Percentiles rank a stretch among this genome's conserved stretches.
These are phyloP conservation scores for Alternaria rosae DNA, from an alignment of 2,329 filamentous ascomycete genomes.

Conservation along the genomic window DNA sequence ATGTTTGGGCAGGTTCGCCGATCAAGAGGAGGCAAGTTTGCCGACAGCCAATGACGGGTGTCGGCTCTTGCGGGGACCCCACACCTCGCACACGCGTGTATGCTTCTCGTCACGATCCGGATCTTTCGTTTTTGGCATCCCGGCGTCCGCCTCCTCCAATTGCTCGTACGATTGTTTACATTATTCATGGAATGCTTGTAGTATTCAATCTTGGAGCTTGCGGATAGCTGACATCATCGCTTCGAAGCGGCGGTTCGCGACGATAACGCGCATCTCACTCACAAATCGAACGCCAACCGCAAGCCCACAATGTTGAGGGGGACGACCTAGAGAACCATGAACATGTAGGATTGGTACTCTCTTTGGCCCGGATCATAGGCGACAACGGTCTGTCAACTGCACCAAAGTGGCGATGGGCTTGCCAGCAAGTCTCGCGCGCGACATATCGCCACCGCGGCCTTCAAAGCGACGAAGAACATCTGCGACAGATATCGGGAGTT, in stretches of 20 bases:
- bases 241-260: background rate
- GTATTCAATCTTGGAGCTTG: background rate
- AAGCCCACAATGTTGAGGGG: no score
- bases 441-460: constrained; percentile 33
- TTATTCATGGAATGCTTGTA: background rate
- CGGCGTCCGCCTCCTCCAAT: background rate
- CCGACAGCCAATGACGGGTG: constrained; percentile 19
- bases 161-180: background rate
- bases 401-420: constrained; percentile 14
- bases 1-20: constrained; percentile 28
- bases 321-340: background rate
- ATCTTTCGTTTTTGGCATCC: constrained; percentile 17
- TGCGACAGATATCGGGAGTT: background rate
- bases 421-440: constrained; percentile 27
- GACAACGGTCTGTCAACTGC: background rate
- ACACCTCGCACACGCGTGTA: constrained; percentile 23
- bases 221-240: background rate
- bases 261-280: background rate
- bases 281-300: background rate
- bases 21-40: constrained; percentile 7
- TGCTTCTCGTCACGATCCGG: constrained; percentile 19
- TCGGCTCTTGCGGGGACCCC: constrained; percentile 19
- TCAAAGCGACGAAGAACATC: constrained; percentile 24
- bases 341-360: background rate
- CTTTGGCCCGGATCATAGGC: background rate